A percentile compares a stretch with the other conserved stretches of the same genome.
phyloP scores from a whole-genome alignment of 176 grass and related monocot genomes.

The Carex littledalei region DNA sequence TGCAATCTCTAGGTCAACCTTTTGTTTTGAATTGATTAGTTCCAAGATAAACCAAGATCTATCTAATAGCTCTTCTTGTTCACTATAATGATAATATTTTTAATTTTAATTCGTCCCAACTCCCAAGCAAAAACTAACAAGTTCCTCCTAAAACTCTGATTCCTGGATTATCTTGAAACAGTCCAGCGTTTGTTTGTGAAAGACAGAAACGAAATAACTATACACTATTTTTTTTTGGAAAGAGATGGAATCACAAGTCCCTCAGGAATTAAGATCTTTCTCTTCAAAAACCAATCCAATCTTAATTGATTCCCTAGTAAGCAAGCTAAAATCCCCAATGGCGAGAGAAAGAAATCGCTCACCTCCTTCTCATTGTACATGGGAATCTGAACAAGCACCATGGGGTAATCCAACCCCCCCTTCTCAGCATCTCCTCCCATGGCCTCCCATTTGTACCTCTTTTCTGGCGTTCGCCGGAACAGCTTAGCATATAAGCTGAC shows the following conservation, averaged over 20 bases:
- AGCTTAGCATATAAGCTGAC: slow-evolving; percentile 40
- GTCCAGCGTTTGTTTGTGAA: not conserved
- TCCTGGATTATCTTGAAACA: not conserved
- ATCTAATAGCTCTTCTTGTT: not conserved
- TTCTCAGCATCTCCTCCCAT: slow-evolving; percentile 25
- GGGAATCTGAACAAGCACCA: slow-evolving; percentile 97
- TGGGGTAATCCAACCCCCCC: slow-evolving; percentile 31
- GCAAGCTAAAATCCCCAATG: not conserved
- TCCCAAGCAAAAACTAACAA: not conserved
- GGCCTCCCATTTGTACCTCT: slow-evolving; percentile 59
- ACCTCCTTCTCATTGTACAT: slow-evolving; percentile 87
- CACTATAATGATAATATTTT: not conserved
- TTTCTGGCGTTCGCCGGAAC: slow-evolving; percentile 32
- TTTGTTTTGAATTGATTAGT: not conserved
- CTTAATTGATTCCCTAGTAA: not conserved
- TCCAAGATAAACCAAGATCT: not conserved
- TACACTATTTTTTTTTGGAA: not conserved
- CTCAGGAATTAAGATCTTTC: not conserved
- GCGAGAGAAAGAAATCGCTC: slow-evolving; percentile 11
- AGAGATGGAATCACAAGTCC: not conserved
- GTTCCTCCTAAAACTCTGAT: not conserved
- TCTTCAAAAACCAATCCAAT: not conserved
- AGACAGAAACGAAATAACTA: not conserved
- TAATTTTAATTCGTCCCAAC: not conserved
- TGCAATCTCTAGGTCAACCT: not conserved